Conservation (phyloP, 1,284 basidiomycete genomes). For the Moesziomyces parantarcticus region DNA sequence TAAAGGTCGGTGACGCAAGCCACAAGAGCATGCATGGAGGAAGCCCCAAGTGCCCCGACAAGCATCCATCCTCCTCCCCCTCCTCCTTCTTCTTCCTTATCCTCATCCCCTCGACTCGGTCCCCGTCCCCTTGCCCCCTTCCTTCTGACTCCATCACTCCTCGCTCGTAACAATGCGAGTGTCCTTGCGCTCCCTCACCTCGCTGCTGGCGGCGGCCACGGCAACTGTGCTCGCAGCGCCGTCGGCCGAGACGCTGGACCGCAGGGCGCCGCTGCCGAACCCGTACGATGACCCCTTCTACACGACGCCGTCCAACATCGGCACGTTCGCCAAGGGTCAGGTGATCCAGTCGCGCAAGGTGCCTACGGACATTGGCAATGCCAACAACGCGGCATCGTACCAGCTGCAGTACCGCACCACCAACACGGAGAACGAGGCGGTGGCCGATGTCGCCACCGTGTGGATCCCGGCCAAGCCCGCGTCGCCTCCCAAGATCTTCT, state of each 20-base stretch:
- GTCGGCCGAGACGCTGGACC: slow-evolving; percentile 4
- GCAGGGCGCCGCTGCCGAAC: slow-evolving; percentile 17
- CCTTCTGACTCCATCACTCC: not conserved
- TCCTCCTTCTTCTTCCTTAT: not conserved
- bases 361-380: slow-evolving; percentile 29
- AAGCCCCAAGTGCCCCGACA: no score
- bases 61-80: no score
- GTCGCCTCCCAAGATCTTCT: slow-evolving; percentile 51
- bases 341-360: slow-evolving; percentile 40
- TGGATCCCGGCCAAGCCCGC: slow-evolving; percentile 47
- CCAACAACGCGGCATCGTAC: slow-evolving; percentile 34
- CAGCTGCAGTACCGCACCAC: slow-evolving; percentile 56
- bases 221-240: slow-evolving; percentile 17
- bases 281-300: slow-evolving; percentile 56
- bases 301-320: slow-evolving; percentile 26
- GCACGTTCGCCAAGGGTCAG: slow-evolving; percentile 39
- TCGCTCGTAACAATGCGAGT: not conserved
- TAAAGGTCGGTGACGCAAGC: no score
- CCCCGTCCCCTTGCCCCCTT: no score
- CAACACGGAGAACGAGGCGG: slow-evolving; percentile 21
- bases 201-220: slow-evolving; percentile 17
- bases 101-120: not conserved
- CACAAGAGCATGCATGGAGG: no score
- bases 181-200: not conserved
- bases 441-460: slow-evolving; percentile 49